Percentiles rank a stretch among this genome's conserved stretches.
These are phyloP conservation scores for Coemansia sp. DNA, from an alignment of 192 early-diverging fungal genomes.

Conservation along the genomic window DNA sequence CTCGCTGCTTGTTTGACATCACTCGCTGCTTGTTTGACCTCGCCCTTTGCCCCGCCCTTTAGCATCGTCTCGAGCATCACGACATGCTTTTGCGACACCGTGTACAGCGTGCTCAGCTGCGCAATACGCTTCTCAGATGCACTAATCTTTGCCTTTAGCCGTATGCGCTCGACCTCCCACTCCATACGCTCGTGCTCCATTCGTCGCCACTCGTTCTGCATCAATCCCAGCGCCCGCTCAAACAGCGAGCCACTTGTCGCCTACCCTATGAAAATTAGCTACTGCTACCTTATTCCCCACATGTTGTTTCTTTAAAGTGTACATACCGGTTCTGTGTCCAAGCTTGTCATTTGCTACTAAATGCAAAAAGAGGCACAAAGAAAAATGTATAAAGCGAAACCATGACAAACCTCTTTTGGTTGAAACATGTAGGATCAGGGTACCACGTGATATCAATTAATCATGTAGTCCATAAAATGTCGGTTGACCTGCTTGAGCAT, in stretches of 20 bases:
- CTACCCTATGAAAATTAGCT: neutral
- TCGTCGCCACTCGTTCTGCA: slow-evolving; percentile 48
- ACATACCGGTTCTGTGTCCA: slow-evolving; percentile 4
- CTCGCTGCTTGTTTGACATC: neutral
- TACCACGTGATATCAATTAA: slow-evolving; percentile 5
- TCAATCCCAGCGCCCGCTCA: slow-evolving; percentile 34
- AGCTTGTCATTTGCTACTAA: too few species aligned
- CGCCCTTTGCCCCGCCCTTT: neutral
- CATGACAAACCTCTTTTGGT: neutral
- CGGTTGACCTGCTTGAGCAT: slow-evolving; percentile 77
- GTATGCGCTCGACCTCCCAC: slow-evolving; percentile 48
- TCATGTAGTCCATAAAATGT: slow-evolving; percentile 55
- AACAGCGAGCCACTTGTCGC: slow-evolving; percentile 11
- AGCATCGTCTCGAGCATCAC: slow-evolving; percentile 29
- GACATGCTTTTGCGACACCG: slow-evolving; percentile 33
- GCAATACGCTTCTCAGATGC: slow-evolving; percentile 45
- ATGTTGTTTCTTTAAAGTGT: neutral
- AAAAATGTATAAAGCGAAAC: slow-evolving; percentile 1
- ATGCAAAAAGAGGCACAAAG: neutral
- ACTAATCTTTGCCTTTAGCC: slow-evolving; percentile 40
- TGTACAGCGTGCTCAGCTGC: slow-evolving; percentile 21
- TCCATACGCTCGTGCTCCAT: slow-evolving; percentile 42
- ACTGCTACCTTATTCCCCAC: neutral
- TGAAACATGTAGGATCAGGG: neutral
- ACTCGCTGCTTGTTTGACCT: neutral